These are phyloP conservation scores for Polyporus arcularius DNA, from an alignment of 768 basidiomycete species.

Conservation along the genomic window DNA sequence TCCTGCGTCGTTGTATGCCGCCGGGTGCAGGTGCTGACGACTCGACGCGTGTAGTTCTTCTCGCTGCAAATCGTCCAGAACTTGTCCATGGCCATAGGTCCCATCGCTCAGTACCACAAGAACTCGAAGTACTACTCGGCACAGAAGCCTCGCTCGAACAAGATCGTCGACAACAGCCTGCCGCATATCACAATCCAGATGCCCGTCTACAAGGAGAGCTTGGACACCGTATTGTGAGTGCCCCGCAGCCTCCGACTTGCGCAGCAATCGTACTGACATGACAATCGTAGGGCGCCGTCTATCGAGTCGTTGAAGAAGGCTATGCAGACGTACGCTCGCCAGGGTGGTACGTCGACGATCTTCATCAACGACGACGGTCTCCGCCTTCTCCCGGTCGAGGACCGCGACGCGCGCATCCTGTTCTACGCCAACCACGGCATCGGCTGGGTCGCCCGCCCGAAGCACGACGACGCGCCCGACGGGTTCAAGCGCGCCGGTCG, in stretches of 20 bases:
- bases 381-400: conserved; percentile 45
- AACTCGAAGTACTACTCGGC: conserved; percentile 60
- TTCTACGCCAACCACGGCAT: conserved; percentile 61
- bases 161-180: conserved; percentile 43
- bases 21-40: neutral
- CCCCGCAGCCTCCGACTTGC: neutral
- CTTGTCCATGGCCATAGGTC: conserved; percentile 47
- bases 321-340: conserved; percentile 64
- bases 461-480: conserved; percentile 43
- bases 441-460: conserved; percentile 61
- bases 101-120: conserved; percentile 51
- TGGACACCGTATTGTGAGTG: conserved; percentile 52
- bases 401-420: conserved; percentile 47
- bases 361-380: conserved; percentile 66
- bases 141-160: conserved; percentile 42
- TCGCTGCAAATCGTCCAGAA: conserved; percentile 44
- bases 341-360: conserved; percentile 61
- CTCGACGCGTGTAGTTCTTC: conserved; percentile 31
- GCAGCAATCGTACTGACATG: neutral
- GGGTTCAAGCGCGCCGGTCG: conserved; percentile 54
- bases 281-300: conserved; percentile 39
- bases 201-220: conserved; percentile 54
- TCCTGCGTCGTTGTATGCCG: neutral
- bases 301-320: conserved; percentile 59
- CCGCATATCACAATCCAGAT: conserved; percentile 57